phyloP scores from a whole-genome alignment of 257 asterid species.

The Datura wrightii region DNA sequence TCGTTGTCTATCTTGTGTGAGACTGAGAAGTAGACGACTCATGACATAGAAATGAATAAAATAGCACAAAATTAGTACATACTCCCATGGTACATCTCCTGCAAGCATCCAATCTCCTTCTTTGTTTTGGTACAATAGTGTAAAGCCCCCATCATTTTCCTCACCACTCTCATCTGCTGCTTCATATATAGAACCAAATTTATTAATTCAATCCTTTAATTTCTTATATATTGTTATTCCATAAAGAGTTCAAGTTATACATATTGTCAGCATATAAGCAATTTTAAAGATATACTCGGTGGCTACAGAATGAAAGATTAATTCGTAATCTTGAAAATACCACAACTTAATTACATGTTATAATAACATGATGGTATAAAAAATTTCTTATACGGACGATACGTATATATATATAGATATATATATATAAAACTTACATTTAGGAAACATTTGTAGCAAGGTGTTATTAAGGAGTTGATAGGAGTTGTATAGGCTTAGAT shows the following conservation, averaged over 20 bases:
- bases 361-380: too few species aligned
- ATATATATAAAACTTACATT: conserved; percentile 51
- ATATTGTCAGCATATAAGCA: too few species aligned
- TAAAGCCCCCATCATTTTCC: conserved; percentile 42
- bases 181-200: background rate
- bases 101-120: conserved; percentile 73
- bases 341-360: too few species aligned
- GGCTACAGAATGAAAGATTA: too few species aligned
- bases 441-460: conserved; percentile 57
- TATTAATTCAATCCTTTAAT: background rate
- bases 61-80: conserved; percentile 31
- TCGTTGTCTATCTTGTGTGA: background rate
- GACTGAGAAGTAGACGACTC: background rate
- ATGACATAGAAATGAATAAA: background rate
- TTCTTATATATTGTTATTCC: background rate
- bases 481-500: conserved; percentile 48
- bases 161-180: conserved; percentile 43
- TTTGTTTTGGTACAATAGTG: conserved; percentile 55
- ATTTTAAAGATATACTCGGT: too few species aligned
- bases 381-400: too few species aligned
- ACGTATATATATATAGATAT: too few species aligned
- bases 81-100: conserved; percentile 71
- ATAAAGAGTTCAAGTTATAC: too few species aligned
- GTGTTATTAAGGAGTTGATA: conserved; percentile 43
- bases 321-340: background rate